Evolutionary conservation across 2,329 filamentous ascomycete species (phyloP), one percentile per base, ranked within the genome.

Genomic region (Didymella sp.): DNA sequence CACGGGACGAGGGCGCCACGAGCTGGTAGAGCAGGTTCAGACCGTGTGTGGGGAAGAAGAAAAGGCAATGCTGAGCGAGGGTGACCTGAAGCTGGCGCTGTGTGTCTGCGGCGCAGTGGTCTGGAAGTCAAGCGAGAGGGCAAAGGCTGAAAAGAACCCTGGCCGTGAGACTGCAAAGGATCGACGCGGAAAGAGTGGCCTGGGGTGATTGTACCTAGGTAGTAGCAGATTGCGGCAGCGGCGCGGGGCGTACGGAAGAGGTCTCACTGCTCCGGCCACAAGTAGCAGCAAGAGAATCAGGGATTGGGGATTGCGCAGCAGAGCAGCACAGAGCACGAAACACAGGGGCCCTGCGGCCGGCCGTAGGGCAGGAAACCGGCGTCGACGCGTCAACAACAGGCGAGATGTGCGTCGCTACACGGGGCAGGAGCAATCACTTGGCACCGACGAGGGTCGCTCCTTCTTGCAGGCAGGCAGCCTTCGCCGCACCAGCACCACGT

Each of bases 1-100:
- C 24, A 38, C 49, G 49, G 61, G 46, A 58, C 50, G 56, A 56
- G 44, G 43, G 58, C 56, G 61, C 58, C 56, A 56, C 61, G 48
- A 38, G 50, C 50, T 46, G 43, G 30, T 37, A 33, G 50, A 56
- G 49, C 49, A 51, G 51, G 47, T 56, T 61, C 49, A 56, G 56
- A 46, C 53, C 52, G 41, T 53, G 56, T 40, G 46, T 25, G 46
- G 43, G 49, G 46, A 42, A 40, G 44, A 46, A 40, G 51, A 59
- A 51, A 41, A 41, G 54, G 31, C 54, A 62, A 56, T 56, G 50
- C 46, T 38, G 54, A 60, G 48, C 54, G 55, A 48, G 30, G 25
- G 17, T 28, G 8, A 41, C 24, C 28, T 33, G 48, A 19, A 8
- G 37, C 35, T 21, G 54, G 30, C 9, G 37, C 35, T 27, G 48